Percentiles rank a stretch among this genome's conserved stretches.
phyloP scores from a whole-genome alignment of 2,329 filamentous ascomycete species.

The Arthroderma uncinatum region DNA sequence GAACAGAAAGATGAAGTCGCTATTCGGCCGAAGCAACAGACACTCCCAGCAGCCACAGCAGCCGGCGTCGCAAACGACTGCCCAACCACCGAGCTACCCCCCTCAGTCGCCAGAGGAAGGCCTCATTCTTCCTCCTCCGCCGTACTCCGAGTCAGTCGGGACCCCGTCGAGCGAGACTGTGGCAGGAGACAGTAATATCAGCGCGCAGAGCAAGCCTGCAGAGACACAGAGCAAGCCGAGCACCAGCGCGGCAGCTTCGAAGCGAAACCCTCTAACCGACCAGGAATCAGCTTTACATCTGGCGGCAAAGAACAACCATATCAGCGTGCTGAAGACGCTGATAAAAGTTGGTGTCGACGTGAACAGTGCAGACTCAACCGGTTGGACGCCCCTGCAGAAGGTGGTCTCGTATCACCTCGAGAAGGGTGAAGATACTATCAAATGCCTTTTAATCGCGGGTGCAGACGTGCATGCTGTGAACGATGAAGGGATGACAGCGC shows the following conservation, averaged over 20 bases:
- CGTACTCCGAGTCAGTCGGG: not conserved
- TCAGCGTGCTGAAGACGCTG: not conserved
- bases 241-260: not conserved
- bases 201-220: too few relatives aligned
- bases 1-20: not conserved
- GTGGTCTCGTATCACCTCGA: not conserved
- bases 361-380: not conserved
- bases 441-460: not conserved
- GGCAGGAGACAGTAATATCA: not conserved
- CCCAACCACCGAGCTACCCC: not conserved
- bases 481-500: constrained; percentile 2
- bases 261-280: not conserved
- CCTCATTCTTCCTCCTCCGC: not conserved
- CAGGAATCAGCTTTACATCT: constrained; percentile 4
- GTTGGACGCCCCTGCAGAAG: constrained; percentile 4
- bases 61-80: not conserved
- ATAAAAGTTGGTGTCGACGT: not conserved
- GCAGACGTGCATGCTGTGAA: not conserved
- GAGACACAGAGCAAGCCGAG: too few relatives aligned
- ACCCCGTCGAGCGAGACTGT: not conserved
- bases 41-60: not conserved
- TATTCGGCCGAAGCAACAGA: not conserved
- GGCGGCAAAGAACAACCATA: constrained; percentile 4
- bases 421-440: not conserved
- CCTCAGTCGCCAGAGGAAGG: not conserved